Conservation (phyloP, 176 grass and related monocot genomes). For the Urochloa ruziziensis region DNA sequence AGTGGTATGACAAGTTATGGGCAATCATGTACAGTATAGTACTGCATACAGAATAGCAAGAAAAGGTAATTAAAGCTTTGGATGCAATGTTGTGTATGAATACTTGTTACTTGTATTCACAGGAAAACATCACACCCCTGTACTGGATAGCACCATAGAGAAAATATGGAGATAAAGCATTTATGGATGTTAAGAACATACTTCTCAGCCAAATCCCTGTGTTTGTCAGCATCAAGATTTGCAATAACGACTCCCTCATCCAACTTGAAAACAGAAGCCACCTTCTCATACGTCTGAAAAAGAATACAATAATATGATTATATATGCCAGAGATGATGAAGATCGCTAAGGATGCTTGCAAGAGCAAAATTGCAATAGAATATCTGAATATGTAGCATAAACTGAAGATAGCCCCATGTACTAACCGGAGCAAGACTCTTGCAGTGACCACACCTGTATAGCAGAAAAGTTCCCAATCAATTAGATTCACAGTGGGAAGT, state of each 20-base stretch:
- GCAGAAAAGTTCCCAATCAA: neutral
- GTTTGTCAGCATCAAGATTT: slow-evolving; percentile 85
- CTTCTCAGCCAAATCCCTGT: slow-evolving; percentile 77
- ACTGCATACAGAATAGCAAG: neutral
- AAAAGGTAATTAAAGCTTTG: neutral
- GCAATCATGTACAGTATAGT: neutral
- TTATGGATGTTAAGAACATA: slow-evolving; percentile 22
- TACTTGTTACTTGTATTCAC: neutral
- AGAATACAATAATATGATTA: slow-evolving; percentile 19
- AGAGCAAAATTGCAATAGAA: slow-evolving; percentile 1
- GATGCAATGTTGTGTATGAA: neutral
- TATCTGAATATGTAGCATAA: neutral
- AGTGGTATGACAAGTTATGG: neutral
- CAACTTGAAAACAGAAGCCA: slow-evolving; percentile 66
- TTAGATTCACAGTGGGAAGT: neutral
- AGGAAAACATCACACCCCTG: neutral
- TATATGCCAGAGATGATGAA: neutral
- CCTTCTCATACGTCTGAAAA: slow-evolving; percentile 75
- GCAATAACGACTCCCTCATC: slow-evolving; percentile 80
- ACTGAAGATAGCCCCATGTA: slow-evolving; percentile 23
- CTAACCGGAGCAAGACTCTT: slow-evolving; percentile 92
- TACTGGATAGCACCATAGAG: neutral
- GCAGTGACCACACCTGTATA: slow-evolving; percentile 85
- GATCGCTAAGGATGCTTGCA: neutral
- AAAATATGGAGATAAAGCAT: slow-evolving; percentile 1